A percentile compares a stretch with the other conserved stretches of the same genome.
phyloP scores from a whole-genome alignment of 176 grass and related monocot species.

The Aegilops umbellulata region DNA sequence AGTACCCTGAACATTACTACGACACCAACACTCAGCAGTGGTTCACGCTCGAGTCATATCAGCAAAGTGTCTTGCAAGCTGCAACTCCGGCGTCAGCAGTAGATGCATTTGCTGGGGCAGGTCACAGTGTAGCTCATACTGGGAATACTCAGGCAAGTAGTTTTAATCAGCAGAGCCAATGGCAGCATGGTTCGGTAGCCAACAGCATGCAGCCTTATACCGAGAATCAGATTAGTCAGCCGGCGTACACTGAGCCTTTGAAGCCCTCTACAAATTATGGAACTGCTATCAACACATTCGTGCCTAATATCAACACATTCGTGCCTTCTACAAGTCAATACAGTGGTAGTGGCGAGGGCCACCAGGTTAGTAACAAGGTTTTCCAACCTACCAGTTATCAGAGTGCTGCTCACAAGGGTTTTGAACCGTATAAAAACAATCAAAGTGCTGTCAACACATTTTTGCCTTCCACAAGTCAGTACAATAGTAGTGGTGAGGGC shows the following conservation, averaged over 20 bases:
- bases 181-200: constrained; percentile 27
- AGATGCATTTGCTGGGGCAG: constrained; percentile 20
- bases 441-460: constrained; percentile 13
- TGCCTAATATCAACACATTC: constrained; percentile 24
- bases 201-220: constrained; percentile 37
- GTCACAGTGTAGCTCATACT: background rate
- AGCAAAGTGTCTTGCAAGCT: constrained; percentile 28
- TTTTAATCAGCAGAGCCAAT: constrained; percentile 28
- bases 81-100: constrained; percentile 22
- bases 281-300: background rate
- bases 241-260: background rate
- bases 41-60: constrained; percentile 67
- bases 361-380: constrained; percentile 19
- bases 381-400: constrained; percentile 12
- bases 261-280: constrained; percentile 1
- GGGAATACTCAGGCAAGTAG: constrained; percentile 15
- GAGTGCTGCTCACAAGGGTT: constrained; percentile 21
- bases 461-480: constrained; percentile 24
- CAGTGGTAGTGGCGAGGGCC: background rate
- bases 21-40: constrained; percentile 80
- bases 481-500: background rate
- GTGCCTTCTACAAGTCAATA: constrained; percentile 34
- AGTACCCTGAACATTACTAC: constrained; percentile 84
- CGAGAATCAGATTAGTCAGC: constrained; percentile 23
- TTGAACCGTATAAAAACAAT: constrained; percentile 11